Evolutionary conservation across 2,329 filamentous ascomycete species (phyloP), one percentile per base, ranked within the genome.

Genomic region (Monosporascus cannonballus): DNA sequence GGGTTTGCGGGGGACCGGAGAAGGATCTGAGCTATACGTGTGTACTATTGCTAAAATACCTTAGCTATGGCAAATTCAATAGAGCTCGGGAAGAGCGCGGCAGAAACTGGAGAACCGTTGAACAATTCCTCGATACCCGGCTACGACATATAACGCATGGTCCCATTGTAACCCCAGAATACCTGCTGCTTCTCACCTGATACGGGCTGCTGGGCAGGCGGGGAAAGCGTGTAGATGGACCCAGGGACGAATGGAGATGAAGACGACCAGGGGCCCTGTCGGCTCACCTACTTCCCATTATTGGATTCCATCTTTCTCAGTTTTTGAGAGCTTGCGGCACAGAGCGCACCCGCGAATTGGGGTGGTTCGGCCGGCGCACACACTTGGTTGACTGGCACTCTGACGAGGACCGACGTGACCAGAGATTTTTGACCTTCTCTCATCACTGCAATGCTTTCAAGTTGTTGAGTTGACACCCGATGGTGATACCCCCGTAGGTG

Each of bases 271-370:
- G 59, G 54, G 37, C 42, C 41, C 51, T 53, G 51, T 55, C 41
- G 54, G 51, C 52, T 47, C 51, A 25, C 49, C 54, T 51, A 56
- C 53, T 53, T 52, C 52, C 58, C 56, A 30, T 56, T 56, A 61
- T 57, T 56, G 58, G 56, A 55, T 56, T 48, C 56, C 58, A 56
- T 58, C 54, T 60, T 60, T 14, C 30, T 14, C 11, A 34, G 30
- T 14, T 34, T 34, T 34, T 34, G 30, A 3, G 30, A 34, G 9
- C 11, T 14, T 34, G 9, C 30, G 30, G 30, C 30, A 34, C 30
- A 34, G 6, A 14, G 14, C 30, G 30, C 30, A 34, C 30, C 11
- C 30, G 9, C 30, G 30, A 34, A 14, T 34, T 34, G 30, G 30
- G 9, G 4, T 14, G 30, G 9, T 34, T 11, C 30, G 30, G 30